Evolutionary conservation across 257 asterid species (phyloP), one percentile per base, ranked within the genome.

Genomic region (Galeopsis tetrahit): DNA sequence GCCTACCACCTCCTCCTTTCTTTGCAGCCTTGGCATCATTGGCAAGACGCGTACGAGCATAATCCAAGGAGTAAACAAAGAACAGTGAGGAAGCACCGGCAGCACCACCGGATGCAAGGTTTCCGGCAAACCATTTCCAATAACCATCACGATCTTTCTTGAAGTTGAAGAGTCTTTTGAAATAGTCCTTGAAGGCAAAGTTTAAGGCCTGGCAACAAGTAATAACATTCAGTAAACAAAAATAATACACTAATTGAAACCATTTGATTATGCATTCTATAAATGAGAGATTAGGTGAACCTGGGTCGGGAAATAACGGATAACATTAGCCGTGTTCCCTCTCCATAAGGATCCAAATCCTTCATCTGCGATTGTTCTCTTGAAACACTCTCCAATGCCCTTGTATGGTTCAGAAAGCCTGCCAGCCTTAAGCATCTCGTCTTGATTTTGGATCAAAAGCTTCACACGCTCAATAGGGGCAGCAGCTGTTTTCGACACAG

Each of bases 231-330:
- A 85, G 75, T 28, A 56, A 62, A 75, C 36, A 39, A 77, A 17
- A 56, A 58, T n/a, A n/a, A 59, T 44, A 61, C 0, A 32, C 3
- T 8, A 7, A 43, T 7, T 7, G 38, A 66, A 38, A 43, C 1
- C 52, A 46, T 4, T 46, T 11, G 35, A 10, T 7, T 2, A 44
- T 0, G 13, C 7, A 55, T 53, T 33, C 31, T 9, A 7, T 28
- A 4, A 64, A 7, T 11, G 49, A 44, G 36, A 63, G 14, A 69
- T 40, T 61, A 60, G 60, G 51, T 48, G 34, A 70, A 91, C 98
- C 98, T 92, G 98, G 53, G 98, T 92, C 63, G 96, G 98, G 82
- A 92, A 92, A 82, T 92, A 92, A 77, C 98, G 96, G 53, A 92
- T 92, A 66, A 92, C 96, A 66, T 92, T 92, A 32, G 96, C 96